phyloP scores from a whole-genome alignment of 2,329 filamentous ascomycete species.

The Ilyonectria destructans region DNA sequence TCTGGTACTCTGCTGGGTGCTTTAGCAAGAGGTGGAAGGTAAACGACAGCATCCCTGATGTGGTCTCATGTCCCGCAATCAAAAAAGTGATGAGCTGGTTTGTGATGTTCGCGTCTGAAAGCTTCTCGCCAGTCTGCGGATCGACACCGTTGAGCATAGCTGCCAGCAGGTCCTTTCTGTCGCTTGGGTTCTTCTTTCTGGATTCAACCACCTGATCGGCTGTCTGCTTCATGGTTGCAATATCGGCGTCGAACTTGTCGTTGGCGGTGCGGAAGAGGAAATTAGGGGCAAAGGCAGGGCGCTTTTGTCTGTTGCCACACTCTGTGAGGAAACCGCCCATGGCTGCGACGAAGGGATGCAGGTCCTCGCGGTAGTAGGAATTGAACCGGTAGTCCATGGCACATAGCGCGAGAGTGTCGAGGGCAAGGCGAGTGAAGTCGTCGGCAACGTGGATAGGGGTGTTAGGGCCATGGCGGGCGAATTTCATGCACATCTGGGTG shows the following conservation, averaged over 20 bases:
- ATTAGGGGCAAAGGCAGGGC: constrained; percentile 63
- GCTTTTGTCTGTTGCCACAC: constrained; percentile 64
- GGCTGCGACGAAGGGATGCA: constrained; percentile 80
- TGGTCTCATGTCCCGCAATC: constrained; percentile 81
- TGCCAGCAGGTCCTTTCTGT: constrained; percentile 78
- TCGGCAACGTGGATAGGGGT: constrained; percentile 73
- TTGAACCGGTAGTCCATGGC: constrained; percentile 84
- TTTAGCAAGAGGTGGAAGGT: constrained; percentile 77
- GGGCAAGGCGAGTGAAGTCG: constrained; percentile 81
- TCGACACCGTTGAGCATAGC: constrained; percentile 81
- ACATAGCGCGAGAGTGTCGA: constrained; percentile 82
- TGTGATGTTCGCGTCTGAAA: constrained; percentile 75
- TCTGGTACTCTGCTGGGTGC: constrained; percentile 71
- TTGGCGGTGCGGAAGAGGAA: constrained; percentile 66
- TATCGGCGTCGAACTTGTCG: constrained; percentile 69
- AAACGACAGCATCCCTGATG: constrained; percentile 78
- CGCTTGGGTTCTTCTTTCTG: constrained; percentile 68
- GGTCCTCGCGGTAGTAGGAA: constrained; percentile 78
- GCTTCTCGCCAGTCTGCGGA: constrained; percentile 76
- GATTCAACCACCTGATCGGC: constrained; percentile 74
- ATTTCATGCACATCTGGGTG: constrained; percentile 77
- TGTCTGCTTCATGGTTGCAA: constrained; percentile 69
- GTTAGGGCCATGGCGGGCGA: constrained; percentile 75
- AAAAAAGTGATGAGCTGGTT: constrained; percentile 83
- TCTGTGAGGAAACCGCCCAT: constrained; percentile 78